phyloP scores from a whole-genome alignment of 805 yeast genomes.

The Ascoidea asiatica region DNA sequence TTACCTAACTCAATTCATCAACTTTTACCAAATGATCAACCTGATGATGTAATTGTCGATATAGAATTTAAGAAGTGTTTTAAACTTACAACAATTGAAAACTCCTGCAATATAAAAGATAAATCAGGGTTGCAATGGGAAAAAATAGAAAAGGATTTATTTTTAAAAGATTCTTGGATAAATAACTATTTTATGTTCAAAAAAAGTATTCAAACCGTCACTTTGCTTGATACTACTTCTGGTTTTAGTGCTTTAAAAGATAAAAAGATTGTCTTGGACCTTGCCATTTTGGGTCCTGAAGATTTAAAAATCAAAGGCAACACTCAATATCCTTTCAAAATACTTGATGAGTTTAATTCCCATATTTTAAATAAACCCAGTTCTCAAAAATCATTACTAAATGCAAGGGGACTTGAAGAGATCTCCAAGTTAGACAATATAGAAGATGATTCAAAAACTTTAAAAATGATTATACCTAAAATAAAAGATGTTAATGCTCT shows the following conservation, averaged over 20 bases:
- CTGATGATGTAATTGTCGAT: constrained; percentile 29
- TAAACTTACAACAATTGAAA: constrained; percentile 10
- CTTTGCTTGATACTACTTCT: too few species aligned
- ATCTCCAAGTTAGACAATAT: too few species aligned
- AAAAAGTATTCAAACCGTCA: constrained; percentile 9
- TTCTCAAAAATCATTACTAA: too few species aligned
- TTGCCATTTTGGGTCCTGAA: too few species aligned
- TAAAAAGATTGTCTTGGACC: too few species aligned
- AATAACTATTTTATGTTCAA: constrained; percentile 10
- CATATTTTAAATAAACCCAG: too few species aligned
- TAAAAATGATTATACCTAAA: constrained; percentile 20
- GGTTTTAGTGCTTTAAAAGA: too few species aligned
- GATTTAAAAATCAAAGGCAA: too few species aligned
- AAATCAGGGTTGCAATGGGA: neutral
- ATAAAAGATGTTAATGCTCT: constrained; percentile 17
- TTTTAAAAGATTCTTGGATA: constrained; percentile 6
- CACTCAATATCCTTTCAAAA: too few species aligned
- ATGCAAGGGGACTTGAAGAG: too few species aligned
- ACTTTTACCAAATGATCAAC: constrained; percentile 27
- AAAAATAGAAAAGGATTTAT: constrained; percentile 1
- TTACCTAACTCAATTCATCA: constrained; percentile 20
- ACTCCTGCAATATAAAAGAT: neutral
- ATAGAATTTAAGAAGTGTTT: constrained; percentile 23
- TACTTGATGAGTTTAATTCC: too few species aligned
- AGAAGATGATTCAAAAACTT: constrained; percentile 13